A percentile compares a stretch with the other conserved stretches of the same genome.
Evolutionary conservation across 257 asterid species (phyloP).

Genomic region (Handroanthus guayacan): DNA sequence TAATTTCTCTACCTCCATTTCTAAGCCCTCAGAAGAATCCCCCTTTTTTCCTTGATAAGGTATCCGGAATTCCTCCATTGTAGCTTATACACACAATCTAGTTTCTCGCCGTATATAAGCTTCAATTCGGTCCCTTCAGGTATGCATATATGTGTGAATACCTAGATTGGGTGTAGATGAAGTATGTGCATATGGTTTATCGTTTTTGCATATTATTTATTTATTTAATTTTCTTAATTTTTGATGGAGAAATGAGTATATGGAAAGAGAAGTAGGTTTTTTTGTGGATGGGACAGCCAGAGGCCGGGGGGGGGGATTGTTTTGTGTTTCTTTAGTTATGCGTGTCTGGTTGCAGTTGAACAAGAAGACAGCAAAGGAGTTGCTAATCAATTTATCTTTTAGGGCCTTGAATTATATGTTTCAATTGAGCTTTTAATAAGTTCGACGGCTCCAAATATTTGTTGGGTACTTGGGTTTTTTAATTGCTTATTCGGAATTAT

Average conservation of each 20-base stretch:
- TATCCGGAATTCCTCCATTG: slow-evolving; percentile 27
- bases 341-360: slow-evolving; percentile 5
- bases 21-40: slow-evolving; percentile 32
- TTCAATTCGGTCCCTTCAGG: slow-evolving; percentile 37
- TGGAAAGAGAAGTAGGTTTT: background rate
- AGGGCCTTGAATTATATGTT: background rate
- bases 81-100: background rate
- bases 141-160: slow-evolving; percentile 25
- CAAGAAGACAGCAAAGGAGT: slow-evolving; percentile 7
- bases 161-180: slow-evolving; percentile 23
- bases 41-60: background rate
- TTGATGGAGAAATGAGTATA: slow-evolving; percentile 22
- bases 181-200: background rate
- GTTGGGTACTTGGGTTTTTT: background rate
- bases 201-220: background rate
- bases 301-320: background rate
- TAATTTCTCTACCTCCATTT: slow-evolving; percentile 13
- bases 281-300: background rate
- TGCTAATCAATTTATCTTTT: slow-evolving; percentile 18
- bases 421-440: background rate
- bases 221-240: background rate
- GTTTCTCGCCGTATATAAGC: slow-evolving; percentile 14
- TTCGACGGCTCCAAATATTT: background rate
- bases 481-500: slow-evolving; percentile 19
- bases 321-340: background rate